A percentile compares a stretch with the other conserved stretches of the same genome.
phyloP scores from a whole-genome alignment of 208 protist species.

The Crithidia expoeki region DNA sequence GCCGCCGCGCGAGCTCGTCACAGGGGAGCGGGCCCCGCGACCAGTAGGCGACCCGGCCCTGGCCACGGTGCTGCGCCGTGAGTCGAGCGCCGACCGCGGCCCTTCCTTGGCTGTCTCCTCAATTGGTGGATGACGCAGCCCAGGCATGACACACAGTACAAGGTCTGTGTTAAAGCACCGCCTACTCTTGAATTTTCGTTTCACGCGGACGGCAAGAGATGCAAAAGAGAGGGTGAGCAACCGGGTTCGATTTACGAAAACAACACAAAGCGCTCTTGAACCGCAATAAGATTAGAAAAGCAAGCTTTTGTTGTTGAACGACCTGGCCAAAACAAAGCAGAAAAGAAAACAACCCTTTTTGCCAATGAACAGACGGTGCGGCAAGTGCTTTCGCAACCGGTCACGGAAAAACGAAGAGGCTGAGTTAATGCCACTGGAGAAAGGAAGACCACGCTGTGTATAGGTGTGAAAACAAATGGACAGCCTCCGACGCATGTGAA shows the following conservation, averaged over 20 bases:
- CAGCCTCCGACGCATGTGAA: background rate
- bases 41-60: background rate
- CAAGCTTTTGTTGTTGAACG: too few relatives aligned
- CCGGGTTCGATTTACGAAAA: background rate
- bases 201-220: too few relatives aligned
- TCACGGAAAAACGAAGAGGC: too few relatives aligned
- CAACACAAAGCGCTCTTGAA: background rate
- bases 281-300: too few relatives aligned
- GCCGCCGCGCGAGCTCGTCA: slow-evolving; percentile 10
- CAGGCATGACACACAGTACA: background rate
- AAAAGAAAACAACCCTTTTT: background rate
- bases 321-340: background rate
- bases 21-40: background rate
- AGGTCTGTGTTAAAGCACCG: too few relatives aligned
- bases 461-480: background rate
- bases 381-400: background rate
- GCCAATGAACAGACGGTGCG: background rate
- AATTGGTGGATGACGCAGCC: background rate
- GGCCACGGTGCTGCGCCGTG: background rate
- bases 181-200: too few relatives aligned
- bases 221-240: background rate
- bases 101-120: background rate
- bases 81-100: background rate
- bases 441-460: background rate
- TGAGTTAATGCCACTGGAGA: too few relatives aligned